phyloP scores from a whole-genome alignment of 1,139 yeast species.

The Saccharomyces hybrid region DNA sequence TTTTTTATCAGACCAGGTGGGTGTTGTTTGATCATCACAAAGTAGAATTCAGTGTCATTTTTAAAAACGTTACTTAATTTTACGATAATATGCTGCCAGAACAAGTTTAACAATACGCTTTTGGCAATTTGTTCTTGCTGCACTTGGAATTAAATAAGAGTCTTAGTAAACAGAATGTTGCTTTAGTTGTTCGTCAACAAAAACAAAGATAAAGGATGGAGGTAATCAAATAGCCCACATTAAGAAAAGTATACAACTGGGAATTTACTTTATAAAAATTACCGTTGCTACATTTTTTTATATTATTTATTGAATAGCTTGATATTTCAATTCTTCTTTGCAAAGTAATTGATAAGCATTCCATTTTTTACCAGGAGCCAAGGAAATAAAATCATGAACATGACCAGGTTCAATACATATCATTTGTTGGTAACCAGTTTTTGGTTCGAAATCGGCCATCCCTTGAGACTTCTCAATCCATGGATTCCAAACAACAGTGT shows the following conservation, averaged over 20 bases:
- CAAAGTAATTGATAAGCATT: conserved; percentile 50
- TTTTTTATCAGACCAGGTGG: conserved; percentile 8
- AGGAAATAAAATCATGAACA: conserved; percentile 57
- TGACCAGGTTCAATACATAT: conserved; percentile 92
- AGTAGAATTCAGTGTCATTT: background rate
- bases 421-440: conserved; percentile 75
- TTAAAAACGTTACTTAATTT: too few relatives aligned
- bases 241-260: background rate
- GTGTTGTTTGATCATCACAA: background rate
- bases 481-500: conserved; percentile 96
- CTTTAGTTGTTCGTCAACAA: background rate
- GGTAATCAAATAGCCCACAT: background rate
- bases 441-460: conserved; percentile 85
- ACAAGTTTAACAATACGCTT: too few relatives aligned
- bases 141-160: background rate
- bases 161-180: background rate
- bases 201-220: background rate
- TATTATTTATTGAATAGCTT: conserved; percentile 26
- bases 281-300: background rate
- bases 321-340: conserved; percentile 34
- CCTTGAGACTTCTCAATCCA: conserved; percentile 76
- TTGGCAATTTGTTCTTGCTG: background rate
- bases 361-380: conserved; percentile 70
- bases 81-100: too few relatives aligned
- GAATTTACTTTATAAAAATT: background rate